Conservation (phyloP, 495 filamentous ascomycete species). For the Hypoxylon rickii region DNA sequence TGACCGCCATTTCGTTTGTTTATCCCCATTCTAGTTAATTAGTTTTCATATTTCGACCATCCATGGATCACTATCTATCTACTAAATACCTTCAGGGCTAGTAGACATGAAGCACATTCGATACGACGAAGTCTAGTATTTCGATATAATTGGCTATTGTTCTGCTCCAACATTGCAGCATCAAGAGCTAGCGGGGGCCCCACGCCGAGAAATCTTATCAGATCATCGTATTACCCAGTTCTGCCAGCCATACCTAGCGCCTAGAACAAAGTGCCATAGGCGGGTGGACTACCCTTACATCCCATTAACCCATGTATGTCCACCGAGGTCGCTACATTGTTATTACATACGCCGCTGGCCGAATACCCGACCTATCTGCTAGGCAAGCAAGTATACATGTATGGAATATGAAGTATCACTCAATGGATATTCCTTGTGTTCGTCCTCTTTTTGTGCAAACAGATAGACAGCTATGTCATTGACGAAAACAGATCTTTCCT, state of each 20-base stretch:
- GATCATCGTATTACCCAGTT: conserved; percentile 17
- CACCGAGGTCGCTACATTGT: conserved; percentile 13
- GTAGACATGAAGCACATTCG: no score
- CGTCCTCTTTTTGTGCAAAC: conserved; percentile 3
- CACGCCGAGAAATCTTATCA: conserved; percentile 27
- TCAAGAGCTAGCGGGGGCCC: not conserved
- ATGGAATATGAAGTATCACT: no score
- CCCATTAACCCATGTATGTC: not conserved
- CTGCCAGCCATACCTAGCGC: no score
- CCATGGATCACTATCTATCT: no score
- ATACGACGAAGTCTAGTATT: no score
- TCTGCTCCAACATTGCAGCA: no score
- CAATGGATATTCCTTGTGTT: not conserved
- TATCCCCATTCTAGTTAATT: conserved; percentile 21
- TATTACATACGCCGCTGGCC: not conserved
- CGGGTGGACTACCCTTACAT: not conserved
- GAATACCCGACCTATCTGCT: no score
- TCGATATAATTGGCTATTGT: conserved; percentile 18
- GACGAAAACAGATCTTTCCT: conserved; percentile 4
- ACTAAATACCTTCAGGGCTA: no score
- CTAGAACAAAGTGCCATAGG: no score
- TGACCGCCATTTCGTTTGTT: conserved; percentile 11
- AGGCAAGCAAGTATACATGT: no score
- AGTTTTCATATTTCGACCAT: not conserved
- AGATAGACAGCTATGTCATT: conserved; percentile 4